Conservation (phyloP, 2,329 filamentous ascomycete species). For the Dactylellina sp. region DNA sequence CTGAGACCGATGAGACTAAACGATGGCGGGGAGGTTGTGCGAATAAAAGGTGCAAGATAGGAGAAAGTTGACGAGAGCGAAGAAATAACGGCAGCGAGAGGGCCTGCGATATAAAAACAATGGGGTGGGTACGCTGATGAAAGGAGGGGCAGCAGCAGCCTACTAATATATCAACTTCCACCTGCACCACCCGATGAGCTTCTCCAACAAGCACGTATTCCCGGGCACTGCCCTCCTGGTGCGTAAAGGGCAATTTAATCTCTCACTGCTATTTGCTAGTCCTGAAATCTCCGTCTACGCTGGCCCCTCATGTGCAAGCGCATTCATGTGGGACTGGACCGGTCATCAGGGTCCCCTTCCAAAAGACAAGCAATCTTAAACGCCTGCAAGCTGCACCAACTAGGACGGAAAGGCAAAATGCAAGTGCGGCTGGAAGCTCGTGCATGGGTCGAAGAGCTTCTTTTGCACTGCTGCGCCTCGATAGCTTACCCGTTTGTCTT, state of each 20-base stretch:
- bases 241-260: constrained; percentile 21
- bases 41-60: not conserved
- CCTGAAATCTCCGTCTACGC: constrained; percentile 18
- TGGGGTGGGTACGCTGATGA: not conserved
- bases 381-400: not conserved
- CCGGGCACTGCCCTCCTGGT: constrained; percentile 28
- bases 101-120: constrained; percentile 24
- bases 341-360: not conserved
- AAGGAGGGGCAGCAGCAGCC: constrained; percentile 33
- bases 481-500: constrained; percentile 41
- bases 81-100: not conserved
- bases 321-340: no score
- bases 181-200: constrained; percentile 11
- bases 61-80: no score
- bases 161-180: not conserved
- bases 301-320: not conserved
- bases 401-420: constrained; percentile 23
- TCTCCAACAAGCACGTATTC: not conserved
- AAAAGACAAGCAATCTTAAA: not conserved
- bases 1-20: not conserved
- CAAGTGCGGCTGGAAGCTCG: constrained; percentile 42
- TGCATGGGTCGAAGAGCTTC: not conserved
- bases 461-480: constrained; percentile 40
- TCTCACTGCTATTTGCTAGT: constrained; percentile 22
- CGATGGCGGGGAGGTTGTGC: not conserved